Evolutionary conservation across 106 monocot species (phyloP).

Genomic region (Acorus gramineus): DNA sequence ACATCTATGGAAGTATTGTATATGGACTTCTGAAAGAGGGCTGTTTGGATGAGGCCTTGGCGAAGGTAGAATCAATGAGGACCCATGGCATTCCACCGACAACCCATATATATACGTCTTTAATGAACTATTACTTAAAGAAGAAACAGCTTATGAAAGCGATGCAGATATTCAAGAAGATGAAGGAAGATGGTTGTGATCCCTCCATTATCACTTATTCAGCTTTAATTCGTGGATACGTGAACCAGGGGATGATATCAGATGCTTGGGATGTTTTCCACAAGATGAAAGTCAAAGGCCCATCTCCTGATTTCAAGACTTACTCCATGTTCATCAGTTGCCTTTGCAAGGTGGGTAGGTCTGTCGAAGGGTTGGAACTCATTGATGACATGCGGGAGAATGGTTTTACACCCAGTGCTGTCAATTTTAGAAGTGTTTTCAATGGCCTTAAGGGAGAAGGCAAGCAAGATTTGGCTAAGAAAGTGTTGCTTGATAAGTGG

Average conservation of each 20-base stretch:
- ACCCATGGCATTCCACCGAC: constrained; percentile 39
- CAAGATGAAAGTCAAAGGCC: constrained; percentile 49
- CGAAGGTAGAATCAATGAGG: constrained; percentile 58
- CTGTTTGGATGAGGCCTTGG: constrained; percentile 48
- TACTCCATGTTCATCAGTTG: constrained; percentile 80
- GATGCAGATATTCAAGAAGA: constrained; percentile 43
- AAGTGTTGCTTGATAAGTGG: constrained; percentile 50
- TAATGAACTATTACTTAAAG: constrained; percentile 68
- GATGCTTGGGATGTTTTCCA: constrained; percentile 63
- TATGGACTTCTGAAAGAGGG: constrained; percentile 57
- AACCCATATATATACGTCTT: constrained; percentile 61
- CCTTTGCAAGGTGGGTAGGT: constrained; percentile 55
- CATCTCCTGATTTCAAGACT: constrained; percentile 65
- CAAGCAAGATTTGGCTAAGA: constrained; percentile 52
- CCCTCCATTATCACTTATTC: constrained; percentile 83
- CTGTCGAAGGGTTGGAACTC: constrained; percentile 57
- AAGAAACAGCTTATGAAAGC: constrained; percentile 51
- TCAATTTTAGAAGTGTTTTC: constrained; percentile 69
- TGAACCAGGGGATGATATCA: constrained; percentile 54
- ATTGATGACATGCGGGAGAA: constrained; percentile 54
- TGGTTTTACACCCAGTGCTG: constrained; percentile 55
- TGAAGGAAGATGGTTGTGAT: constrained; percentile 48
- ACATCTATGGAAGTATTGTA: constrained; percentile 65
- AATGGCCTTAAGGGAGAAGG: constrained; percentile 83
- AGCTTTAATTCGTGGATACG: constrained; percentile 61